Base-by-base conservation (phyloP, 805 yeast species). In the Candida montana region DNA sequence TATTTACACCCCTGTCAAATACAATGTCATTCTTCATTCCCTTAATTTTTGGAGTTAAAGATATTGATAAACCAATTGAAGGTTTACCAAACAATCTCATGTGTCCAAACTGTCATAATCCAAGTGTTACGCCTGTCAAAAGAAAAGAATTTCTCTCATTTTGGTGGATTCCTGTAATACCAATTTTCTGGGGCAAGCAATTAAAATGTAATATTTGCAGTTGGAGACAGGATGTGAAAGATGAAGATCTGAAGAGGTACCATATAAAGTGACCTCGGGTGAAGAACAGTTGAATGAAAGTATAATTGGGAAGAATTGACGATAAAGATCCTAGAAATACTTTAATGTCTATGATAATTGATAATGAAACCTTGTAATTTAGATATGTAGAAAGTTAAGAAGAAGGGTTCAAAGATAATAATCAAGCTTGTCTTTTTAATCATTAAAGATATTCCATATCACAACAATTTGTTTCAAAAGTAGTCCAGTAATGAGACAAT, bases 21-120 rank as follows among this genome's bases (percentile, higher is more conserved):
- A n/a, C n/a, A 9, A 41, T 41, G 44, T 39, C 43, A 7, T 39
- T 39, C 30, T 39, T 43, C 17, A 24, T 41, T 5, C 44, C 44
- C 7, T 29, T 65, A 3, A 33, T 64, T 9, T 62, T 64, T 46
- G 70, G 70, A 13, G 50, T 52, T 29, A 49, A 49, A 35, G 59
- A 58, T 38, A 63, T 50, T 5, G 50, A 51, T 10, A 59, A 58
- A 31, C 38, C 41, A 18, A 11, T 45, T 4, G 54, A 56, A 26
- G 51, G 54, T 9, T 40, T 48, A 17, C 60, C 60, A 3, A 40
- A 47, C 21, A 45, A 52, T 3, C 37, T 62, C 11, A 71, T 72
- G 46, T 78, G 83, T 52, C 77, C 78, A 13, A 68, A 74, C 44
- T 78, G 83, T 48, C 80, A 75, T 50, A 78, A 78, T 52, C 66